Percentiles rank a stretch among this genome's conserved stretches.
Evolutionary conservation across 345 rosid genomes (phyloP).

Genomic region (Eucalyptus pauciflora): DNA sequence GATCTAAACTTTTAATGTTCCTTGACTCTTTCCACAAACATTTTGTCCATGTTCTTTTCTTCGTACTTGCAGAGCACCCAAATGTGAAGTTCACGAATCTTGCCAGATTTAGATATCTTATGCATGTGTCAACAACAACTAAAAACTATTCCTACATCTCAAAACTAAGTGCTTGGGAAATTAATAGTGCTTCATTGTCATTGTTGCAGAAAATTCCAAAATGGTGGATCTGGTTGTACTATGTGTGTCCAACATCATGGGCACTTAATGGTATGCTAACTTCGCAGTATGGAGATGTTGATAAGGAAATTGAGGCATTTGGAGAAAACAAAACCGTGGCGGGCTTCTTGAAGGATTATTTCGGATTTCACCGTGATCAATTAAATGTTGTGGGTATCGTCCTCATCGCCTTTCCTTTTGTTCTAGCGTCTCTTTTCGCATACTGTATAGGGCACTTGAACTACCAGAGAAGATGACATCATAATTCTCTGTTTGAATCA

Average conservation of each 20-base stretch:
- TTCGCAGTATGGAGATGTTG: conserved; percentile 69
- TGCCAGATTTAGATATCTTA: neutral
- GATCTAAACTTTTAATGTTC: neutral
- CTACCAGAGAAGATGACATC: conserved; percentile 44
- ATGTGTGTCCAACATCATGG: conserved; percentile 66
- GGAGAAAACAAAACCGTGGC: conserved; percentile 29
- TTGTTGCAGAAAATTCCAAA: conserved; percentile 53
- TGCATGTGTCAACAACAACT: neutral
- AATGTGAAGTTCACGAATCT: neutral
- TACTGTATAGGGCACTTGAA: conserved; percentile 40
- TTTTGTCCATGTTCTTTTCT: neutral
- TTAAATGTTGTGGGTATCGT: conserved; percentile 20
- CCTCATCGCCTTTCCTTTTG: conserved; percentile 34
- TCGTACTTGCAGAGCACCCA: neutral
- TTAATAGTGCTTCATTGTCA: neutral
- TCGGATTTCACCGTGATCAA: conserved; percentile 33
- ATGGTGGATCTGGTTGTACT: conserved; percentile 84
- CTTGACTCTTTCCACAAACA: neutral
- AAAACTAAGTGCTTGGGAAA: neutral
- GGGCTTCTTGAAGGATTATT: conserved; percentile 39
- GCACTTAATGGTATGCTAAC: conserved; percentile 38
- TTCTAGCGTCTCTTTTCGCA: conserved; percentile 42
- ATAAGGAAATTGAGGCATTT: conserved; percentile 25
- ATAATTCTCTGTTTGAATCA: neutral
- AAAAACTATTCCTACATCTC: neutral